Conservation (phyloP, 257 asterid genomes). For the Rhazya stricta region DNA sequence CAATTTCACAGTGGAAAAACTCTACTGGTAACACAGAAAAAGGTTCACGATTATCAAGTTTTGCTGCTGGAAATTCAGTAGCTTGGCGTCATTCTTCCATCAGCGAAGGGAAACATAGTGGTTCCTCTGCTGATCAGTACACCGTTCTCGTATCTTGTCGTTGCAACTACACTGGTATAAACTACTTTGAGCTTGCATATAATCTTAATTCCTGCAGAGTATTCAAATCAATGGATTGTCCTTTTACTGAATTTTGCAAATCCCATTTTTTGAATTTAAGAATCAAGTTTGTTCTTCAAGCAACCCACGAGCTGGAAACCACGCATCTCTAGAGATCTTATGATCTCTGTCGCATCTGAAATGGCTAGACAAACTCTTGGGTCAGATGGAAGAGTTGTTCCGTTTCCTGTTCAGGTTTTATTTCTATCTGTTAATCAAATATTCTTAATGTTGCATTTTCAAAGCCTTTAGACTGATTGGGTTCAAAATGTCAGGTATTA, state of each 20-base stretch:
- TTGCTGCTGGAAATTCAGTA: conserved; percentile 44
- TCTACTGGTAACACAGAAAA: conserved; percentile 36
- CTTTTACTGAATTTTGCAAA: background rate
- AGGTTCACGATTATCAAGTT: conserved; percentile 31
- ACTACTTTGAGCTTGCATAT: conserved; percentile 7
- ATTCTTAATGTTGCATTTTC: conserved; percentile 12
- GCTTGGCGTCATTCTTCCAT: conserved; percentile 39
- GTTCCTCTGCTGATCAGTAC: conserved; percentile 54
- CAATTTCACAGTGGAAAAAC: conserved; percentile 54
- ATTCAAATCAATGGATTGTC: background rate
- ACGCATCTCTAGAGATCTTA: conserved; percentile 80
- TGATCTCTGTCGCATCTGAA: conserved; percentile 96
- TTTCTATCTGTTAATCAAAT: conserved; percentile 20
- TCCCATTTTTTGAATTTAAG: conserved; percentile 39
- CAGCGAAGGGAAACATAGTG: conserved; percentile 45
- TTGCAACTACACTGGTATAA: conserved; percentile 86
- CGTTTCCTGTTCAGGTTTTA: conserved; percentile 86
- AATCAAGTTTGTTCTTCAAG: conserved; percentile 87
- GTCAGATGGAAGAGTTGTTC: conserved; percentile 53
- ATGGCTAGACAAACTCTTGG: conserved; percentile 70
- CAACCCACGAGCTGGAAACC: conserved; percentile 90
- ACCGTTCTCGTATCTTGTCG: conserved; percentile 95
- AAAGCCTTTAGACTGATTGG: conserved; percentile 24
- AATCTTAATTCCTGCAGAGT: background rate
- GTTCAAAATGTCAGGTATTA: conserved; percentile 62